Evolutionary conservation across 2,329 filamentous ascomycete species (phyloP).

Genomic region (Apiospora koreana): DNA sequence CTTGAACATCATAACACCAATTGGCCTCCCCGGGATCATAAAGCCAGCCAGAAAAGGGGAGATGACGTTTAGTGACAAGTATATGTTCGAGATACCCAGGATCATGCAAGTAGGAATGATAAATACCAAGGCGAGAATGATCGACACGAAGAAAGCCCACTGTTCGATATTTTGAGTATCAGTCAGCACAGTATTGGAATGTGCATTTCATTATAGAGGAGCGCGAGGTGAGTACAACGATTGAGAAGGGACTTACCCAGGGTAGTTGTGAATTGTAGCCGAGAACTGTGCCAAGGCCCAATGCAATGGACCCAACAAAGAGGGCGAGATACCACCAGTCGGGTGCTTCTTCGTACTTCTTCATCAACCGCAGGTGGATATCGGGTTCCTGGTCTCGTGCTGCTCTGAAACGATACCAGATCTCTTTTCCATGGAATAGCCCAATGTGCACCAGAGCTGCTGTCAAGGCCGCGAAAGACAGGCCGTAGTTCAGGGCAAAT

Average conservation of each 20-base stretch:
- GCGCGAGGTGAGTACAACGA: background rate
- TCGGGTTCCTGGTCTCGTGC: conserved; percentile 47
- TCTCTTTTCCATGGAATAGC: conserved; percentile 43
- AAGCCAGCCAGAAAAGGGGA: conserved; percentile 59
- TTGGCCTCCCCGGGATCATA: conserved; percentile 57
- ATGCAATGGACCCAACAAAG: conserved; percentile 45
- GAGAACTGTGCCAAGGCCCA: conserved; percentile 45
- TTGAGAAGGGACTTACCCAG: conserved; percentile 32
- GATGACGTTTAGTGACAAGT: conserved; percentile 53
- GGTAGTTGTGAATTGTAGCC: conserved; percentile 50
- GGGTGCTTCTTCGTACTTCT: conserved; percentile 52
- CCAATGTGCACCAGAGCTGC: conserved; percentile 40
- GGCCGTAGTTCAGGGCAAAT: conserved; percentile 47
- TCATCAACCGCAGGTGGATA: conserved; percentile 53
- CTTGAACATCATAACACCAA: conserved; percentile 60
- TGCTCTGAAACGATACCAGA: conserved; percentile 45
- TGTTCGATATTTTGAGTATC: background rate
- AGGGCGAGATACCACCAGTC: conserved; percentile 55
- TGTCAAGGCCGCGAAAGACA: conserved; percentile 55
- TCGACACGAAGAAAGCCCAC: conserved; percentile 52
- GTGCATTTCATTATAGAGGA: no score
- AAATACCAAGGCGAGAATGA: conserved; percentile 47
- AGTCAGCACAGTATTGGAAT: no score
- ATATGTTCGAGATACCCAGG: conserved; percentile 52
- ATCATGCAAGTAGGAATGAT: conserved; percentile 49